Evolutionary conservation across 495 filamentous ascomycete genomes (phyloP), one percentile per base, ranked within the genome.

Genomic region (Penicillium cosmopolitanum): DNA sequence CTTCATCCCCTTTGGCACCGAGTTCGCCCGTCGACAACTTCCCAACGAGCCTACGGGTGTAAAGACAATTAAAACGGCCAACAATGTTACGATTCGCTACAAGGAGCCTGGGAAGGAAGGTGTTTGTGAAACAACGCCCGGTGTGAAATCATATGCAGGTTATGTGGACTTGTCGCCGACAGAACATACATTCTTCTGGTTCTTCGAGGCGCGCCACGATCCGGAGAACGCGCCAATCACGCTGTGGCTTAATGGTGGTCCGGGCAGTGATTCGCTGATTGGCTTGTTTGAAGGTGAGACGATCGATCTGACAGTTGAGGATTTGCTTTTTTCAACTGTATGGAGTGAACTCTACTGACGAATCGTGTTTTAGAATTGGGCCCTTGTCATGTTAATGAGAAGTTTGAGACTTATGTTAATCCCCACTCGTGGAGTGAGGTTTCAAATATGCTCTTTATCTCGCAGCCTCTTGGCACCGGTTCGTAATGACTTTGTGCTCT

Each of bases 381-480:
- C 5, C 85, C 85, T 9, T 87, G 85, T 65, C 74, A 77, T 55
- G 76, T 87, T 25, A 83, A 81, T 15, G 66, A 77, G 50, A 73
- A 82, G 31, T 69, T 81, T 48, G 80, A 84, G 54, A 74, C 81
- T 13, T 76, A 74, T 50, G 68, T 82, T 16, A 84, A 86, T 66
- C 82, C 81, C 12, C 88, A 87, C 74, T 82, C 84, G 5, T 93
- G 88, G 88, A 89, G 86, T 67, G 80, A 88, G 61, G 83, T 83
- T 3, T 88, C 86, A 13, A 92, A 92, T 64, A 81, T 92, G 81
- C 74, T 93, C 11, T 93, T 86, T 64, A 78, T 93, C 43, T 89
- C 89, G 31, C 86, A 91, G 70, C 83, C 87, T 12, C 67, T 87
- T 36, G 87, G 86, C 18, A 80, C 82, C 4, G 84, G 73, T 73